phyloP scores from a whole-genome alignment of 257 asterid genomes.

The Schizonepeta tenuifolia region DNA sequence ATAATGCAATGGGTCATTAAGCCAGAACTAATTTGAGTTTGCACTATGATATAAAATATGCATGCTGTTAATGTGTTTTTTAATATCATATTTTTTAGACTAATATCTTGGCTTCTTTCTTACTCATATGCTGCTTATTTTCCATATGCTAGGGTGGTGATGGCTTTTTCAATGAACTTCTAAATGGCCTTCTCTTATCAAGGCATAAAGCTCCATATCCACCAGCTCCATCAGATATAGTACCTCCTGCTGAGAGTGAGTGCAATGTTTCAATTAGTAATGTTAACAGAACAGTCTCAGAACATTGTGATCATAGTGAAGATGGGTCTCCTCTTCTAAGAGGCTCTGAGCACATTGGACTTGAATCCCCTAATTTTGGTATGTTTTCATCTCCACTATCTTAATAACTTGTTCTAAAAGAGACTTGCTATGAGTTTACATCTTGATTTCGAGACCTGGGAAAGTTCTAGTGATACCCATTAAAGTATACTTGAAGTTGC shows the following conservation, averaged over 20 bases:
- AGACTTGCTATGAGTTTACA: constrained; percentile 39
- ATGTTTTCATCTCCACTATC: constrained; percentile 37
- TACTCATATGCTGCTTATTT: constrained; percentile 29
- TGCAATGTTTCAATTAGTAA: constrained; percentile 39
- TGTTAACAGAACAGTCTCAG: constrained; percentile 44
- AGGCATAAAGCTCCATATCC: constrained; percentile 91
- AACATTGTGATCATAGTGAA: constrained; percentile 51
- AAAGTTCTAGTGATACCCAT: constrained; percentile 41
- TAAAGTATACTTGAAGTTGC: constrained; percentile 15
- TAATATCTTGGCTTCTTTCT: constrained; percentile 25
- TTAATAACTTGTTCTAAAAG: constrained; percentile 21
- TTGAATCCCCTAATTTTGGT: constrained; percentile 54
- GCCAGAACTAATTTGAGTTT: constrained; percentile 8
- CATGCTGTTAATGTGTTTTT: constrained; percentile 22
- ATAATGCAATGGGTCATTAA: neutral
- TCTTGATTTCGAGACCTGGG: constrained; percentile 40
- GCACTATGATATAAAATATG: constrained; percentile 11
- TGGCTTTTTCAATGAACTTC: constrained; percentile 92
- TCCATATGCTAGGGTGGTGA: constrained; percentile 84
- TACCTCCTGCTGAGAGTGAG: constrained; percentile 46
- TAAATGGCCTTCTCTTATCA: constrained; percentile 80
- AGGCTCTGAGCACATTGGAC: constrained; percentile 46
- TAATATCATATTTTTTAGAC: constrained; percentile 23
- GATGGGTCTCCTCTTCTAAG: constrained; percentile 72
- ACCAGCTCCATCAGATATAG: constrained; percentile 59